Percentiles rank a stretch among this genome's conserved stretches.
Evolutionary conservation across 306 rosid genomes (phyloP).

Genomic region (Fragaria vesca): DNA sequence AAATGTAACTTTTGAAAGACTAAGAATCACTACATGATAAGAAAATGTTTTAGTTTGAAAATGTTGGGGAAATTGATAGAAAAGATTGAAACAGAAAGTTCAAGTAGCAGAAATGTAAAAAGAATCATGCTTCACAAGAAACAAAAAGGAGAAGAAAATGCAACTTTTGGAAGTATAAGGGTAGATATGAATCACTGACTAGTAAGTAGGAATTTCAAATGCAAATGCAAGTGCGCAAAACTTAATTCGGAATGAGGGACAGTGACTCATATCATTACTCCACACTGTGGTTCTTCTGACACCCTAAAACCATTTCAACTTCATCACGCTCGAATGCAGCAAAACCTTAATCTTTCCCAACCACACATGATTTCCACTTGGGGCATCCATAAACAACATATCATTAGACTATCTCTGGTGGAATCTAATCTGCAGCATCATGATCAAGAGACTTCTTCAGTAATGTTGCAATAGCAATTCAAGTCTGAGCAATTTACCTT

Average conservation of each 20-base stretch:
- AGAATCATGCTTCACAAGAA: neutral
- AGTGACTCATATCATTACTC: neutral
- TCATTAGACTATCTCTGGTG: neutral
- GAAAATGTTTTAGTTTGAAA: neutral
- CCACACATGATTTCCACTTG: constrained; percentile 88
- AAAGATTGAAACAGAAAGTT: too few relatives aligned
- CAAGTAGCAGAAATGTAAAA: neutral
- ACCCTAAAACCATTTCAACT: neutral
- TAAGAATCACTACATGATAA: too few relatives aligned
- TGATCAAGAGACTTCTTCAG: too few relatives aligned
- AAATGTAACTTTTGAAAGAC: too few relatives aligned
- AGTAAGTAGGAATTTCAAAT: neutral
- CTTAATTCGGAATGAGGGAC: neutral
- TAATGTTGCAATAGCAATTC: too few relatives aligned
- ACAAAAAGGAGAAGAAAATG: neutral
- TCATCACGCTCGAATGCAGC: constrained; percentile 88
- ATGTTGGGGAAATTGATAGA: neutral
- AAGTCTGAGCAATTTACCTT: too few relatives aligned
- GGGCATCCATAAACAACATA: constrained; percentile 65
- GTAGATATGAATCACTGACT: neutral
- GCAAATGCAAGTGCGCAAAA: neutral
- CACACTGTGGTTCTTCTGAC: neutral
- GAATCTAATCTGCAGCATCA: too few relatives aligned
- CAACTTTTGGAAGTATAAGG: neutral
- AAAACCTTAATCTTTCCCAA: constrained; percentile 65